Conservation (phyloP, 2,329 filamentous ascomycete genomes). For the Arthrinium puccinioides region DNA sequence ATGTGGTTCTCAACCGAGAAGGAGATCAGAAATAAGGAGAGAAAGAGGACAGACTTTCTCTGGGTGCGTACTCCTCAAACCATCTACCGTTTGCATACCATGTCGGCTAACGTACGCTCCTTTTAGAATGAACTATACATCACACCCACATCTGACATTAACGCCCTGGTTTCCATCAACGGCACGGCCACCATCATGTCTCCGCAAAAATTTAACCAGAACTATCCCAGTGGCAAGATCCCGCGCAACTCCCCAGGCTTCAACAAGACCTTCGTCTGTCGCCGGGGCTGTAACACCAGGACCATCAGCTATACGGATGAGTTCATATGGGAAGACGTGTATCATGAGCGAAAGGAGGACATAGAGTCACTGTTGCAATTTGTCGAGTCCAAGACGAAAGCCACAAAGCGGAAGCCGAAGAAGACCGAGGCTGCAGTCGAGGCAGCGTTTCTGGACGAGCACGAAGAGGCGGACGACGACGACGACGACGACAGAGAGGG, state of each 20-base stretch:
- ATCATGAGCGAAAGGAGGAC: slow-evolving; percentile 56
- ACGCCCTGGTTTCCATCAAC: slow-evolving; percentile 82
- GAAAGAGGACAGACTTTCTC: slow-evolving; percentile 74
- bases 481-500: slow-evolving; percentile 23
- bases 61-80: no score
- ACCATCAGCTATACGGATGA: slow-evolving; percentile 89
- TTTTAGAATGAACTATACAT: slow-evolving; percentile 96
- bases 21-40: slow-evolving; percentile 77
- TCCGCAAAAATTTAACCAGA: slow-evolving; percentile 54
- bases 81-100: no score
- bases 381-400: slow-evolving; percentile 66
- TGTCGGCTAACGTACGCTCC: no score
- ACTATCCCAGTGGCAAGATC: slow-evolving; percentile 68
- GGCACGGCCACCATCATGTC: slow-evolving; percentile 81
- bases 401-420: slow-evolving; percentile 46
- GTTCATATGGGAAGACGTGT: slow-evolving; percentile 86
- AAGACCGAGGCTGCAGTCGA: slow-evolving; percentile 10
- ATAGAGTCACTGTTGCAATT: slow-evolving; percentile 59
- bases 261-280: slow-evolving; percentile 84
- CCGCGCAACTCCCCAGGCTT: slow-evolving; percentile 65
- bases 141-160: slow-evolving; percentile 78
- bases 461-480: slow-evolving; percentile 17
- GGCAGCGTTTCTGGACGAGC: slow-evolving; percentile 21
- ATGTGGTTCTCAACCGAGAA: slow-evolving; percentile 94
- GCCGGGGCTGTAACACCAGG: slow-evolving; percentile 79